Evolutionary conservation across 1,139 yeast species (phyloP), one percentile per base, ranked within the genome.

Genomic region (Nakaseomyces bracarensis): DNA sequence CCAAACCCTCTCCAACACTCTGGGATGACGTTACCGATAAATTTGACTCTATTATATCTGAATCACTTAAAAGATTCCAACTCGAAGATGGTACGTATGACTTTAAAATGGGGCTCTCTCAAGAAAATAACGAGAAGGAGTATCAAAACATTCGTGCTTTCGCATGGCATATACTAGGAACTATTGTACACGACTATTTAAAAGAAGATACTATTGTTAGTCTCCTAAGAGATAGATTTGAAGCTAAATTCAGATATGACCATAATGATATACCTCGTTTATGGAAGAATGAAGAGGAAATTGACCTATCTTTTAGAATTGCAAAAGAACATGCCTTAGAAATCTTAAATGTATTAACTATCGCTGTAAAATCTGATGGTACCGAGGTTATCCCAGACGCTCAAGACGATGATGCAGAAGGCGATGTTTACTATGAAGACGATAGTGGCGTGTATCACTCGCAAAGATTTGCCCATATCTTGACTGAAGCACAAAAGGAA

Each of bases 221-320:
- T 38, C 68, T 80, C 21, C 60, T 82, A 54, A 77, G 80, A 59
- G 84, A 79, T 42, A 67, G 75, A 47, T 91, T 91, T 64, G 97
- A 89, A 54, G 85, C 80, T 46, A 68, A 67, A 43, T 91, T 91
- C 66, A 72, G 93, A 52, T 91, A 83, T 60, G 96, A 87, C 61
- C 78, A 74, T 38, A 74, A 79, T 49, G 95, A 93, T 4, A 66
- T 86, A 31, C 98, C 98, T 5, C 73, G 77, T 41, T 71, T 89
- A 38, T 91, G 95, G 82, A 79, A 77, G 49, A 79, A 78, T 45
- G 75, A 80, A 31, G 70, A 69, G 35, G 95, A 89, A 54, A 74
- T 91, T 43, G 95, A 87, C 47, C 63, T 66, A 3, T 73, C 74
- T 21, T 89, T 79, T 54, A 69, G 70, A 44, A 61, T 65, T 15